Evolutionary conservation across 2,329 filamentous ascomycete genomes (phyloP), one percentile per base, ranked within the genome.

Genomic region (Colletotrichum cereale): DNA sequence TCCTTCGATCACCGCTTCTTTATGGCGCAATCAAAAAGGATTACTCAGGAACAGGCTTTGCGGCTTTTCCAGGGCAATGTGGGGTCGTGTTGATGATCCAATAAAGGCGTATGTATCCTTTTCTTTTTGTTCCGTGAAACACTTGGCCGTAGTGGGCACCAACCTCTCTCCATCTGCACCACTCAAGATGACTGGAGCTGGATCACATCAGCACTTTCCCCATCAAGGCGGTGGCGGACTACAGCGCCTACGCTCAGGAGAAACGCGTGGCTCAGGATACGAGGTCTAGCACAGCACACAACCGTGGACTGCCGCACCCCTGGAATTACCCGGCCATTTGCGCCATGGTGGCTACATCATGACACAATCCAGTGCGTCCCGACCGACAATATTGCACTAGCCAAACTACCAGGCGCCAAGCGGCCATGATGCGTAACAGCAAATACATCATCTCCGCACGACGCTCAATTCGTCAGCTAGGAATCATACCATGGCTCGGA

Each of bases 41-140:
- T 38, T 29, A 29, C 21, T n/a, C 62, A 60, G 31, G 44, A 24
- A 44, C 47, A 44, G 29, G 36, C 18, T 47, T 31, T 58, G 10
- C 18, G 14, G 38, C 24, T 47, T 57, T 61, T 61, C n/a, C 52
- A 36, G 34, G 50, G 50, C 18, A 47, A 58, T 12, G 1, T 2
- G 24, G 38, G 44, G 21, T 26, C 16, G 4, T 52, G 4, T 44
- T 36, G n/a, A 31, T 36, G 55, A 40, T 12, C 56, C 26, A 50
- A 50, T 29, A 40, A 36, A 36, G 16, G 48, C 26, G 47, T 18
- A 56, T 63, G 60, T 64, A 64, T 31, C 58, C 31, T 36, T 63
- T 64, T 52, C 58, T 72, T 72, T 55, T 64, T 47, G 36, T 36
- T 36, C 53, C 29, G 60, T 69, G 69, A 72, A 72, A 72, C 69